Evolutionary conservation across 164 flowering plant species (phyloP), one percentile per base, ranked within the genome.

Genomic region (Houttuynia cordata): DNA sequence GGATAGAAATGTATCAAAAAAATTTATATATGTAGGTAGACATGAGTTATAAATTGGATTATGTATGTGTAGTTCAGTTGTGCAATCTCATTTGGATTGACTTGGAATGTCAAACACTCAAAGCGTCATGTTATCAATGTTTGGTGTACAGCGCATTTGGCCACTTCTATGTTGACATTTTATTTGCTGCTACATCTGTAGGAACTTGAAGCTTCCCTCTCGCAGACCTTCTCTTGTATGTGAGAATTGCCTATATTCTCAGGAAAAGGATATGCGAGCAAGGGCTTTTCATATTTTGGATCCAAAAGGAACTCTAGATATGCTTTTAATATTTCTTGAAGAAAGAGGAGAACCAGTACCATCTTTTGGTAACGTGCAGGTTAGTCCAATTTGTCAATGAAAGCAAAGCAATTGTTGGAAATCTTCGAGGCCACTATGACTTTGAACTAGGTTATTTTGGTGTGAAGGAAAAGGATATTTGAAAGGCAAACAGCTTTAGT

Each of bases 171-270:
- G 14, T 45, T 12, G 17, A 12, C 14, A 17, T 12, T 45, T 45
- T 12, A 2, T 45, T 45, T 17, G 24, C 30, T 50, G 15, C 40
- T 51, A 56, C 19, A 20, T 25, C 0, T 67, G 62, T 74, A 91
- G 98, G 80, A 84, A 84, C 68, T 80, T 93, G 17, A 93, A 87
- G 82, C 85, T 93, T 71, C 98, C 97, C 10, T 90, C 96, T 72
- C 80, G 75, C 13, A 74, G 74, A 55, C 98, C 98, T 58, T 76
- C 98, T 53, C 51, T 93, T 63, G 98, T 89, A 41, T 89, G 98
- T 70, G 97, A 93, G 74, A 87, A 75, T 62, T 93, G 98, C 80
- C 76, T 93, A 53, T 83, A 81, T 67, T 89, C 88, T 12, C 74
- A 68, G 51, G 76, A 75, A 69, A 79, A 68, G 63, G 94, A 92